Percentiles rank a stretch among this genome's conserved stretches.
These are phyloP conservation scores for Dendrothele bispora DNA, from an alignment of 768 basidiomycete species.

Conservation along the genomic window DNA sequence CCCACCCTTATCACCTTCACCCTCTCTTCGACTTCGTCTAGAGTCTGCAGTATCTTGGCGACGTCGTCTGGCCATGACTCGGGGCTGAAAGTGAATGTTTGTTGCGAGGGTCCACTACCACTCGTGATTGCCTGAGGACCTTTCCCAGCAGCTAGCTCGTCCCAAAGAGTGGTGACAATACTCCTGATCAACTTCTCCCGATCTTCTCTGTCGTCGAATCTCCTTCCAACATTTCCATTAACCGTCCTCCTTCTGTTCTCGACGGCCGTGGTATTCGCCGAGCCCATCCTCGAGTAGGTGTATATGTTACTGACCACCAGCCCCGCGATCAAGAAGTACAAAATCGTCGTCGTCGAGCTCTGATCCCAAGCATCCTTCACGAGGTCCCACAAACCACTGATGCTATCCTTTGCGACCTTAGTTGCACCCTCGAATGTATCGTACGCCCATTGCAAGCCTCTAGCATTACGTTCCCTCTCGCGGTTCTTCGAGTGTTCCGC, in stretches of 20 bases:
- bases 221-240: slow-evolving; percentile 38
- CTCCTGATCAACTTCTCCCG: slow-evolving; percentile 75
- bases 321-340: slow-evolving; percentile 70
- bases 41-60: slow-evolving; percentile 41
- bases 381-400: slow-evolving; percentile 73
- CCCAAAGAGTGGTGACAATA: slow-evolving; percentile 70
- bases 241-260: slow-evolving; percentile 44
- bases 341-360: slow-evolving; percentile 66
- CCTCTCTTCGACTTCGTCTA: slow-evolving; percentile 62
- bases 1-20: slow-evolving; percentile 47
- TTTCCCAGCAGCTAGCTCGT: slow-evolving; percentile 59
- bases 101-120: slow-evolving; percentile 6
- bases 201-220: slow-evolving; percentile 59
- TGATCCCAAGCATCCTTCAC: slow-evolving; percentile 75
- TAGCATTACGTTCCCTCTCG: slow-evolving; percentile 67
- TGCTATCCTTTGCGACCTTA: slow-evolving; percentile 69
- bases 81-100: slow-evolving; percentile 7
- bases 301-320: slow-evolving; percentile 81
- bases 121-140: slow-evolving; percentile 9
- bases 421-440: slow-evolving; percentile 81
- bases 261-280: slow-evolving; percentile 19
- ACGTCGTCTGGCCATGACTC: slow-evolving; percentile 52
- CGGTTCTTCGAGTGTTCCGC: slow-evolving; percentile 42
- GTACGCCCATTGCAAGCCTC: slow-evolving; percentile 84
- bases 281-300: slow-evolving; percentile 47